Percentiles rank a stretch among this genome's conserved stretches.
Conservation (phyloP, 2,329 filamentous ascomycete genomes). For the Arthrobotrys pseudoclavata region DNA sequence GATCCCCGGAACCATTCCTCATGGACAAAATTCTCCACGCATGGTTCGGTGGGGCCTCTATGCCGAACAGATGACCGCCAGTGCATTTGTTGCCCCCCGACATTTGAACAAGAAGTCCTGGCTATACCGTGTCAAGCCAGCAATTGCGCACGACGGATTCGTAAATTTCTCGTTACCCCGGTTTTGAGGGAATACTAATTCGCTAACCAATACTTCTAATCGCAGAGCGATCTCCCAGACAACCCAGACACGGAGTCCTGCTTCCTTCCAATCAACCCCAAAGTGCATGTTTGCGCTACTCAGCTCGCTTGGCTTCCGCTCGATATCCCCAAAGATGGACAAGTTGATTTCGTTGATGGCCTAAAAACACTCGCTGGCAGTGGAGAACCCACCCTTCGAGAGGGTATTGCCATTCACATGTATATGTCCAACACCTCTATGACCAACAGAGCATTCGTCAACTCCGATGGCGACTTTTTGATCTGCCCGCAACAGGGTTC, state of each 20-base stretch:
- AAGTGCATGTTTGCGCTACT: constrained; percentile 69
- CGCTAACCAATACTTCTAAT: not conserved
- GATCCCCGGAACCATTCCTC: constrained; percentile 68
- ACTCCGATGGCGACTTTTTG: constrained; percentile 76
- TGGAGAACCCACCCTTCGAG: constrained; percentile 70
- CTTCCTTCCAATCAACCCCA: constrained; percentile 69
- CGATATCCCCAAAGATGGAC: constrained; percentile 63
- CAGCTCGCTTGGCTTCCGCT: constrained; percentile 70
- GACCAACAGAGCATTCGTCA: constrained; percentile 68
- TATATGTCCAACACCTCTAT: constrained; percentile 70
- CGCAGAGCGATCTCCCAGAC: constrained; percentile 62
- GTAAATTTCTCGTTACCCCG: constrained; percentile 57
- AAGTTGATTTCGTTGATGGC: constrained; percentile 69
- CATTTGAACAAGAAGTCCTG: constrained; percentile 67
- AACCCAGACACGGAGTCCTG: constrained; percentile 67
- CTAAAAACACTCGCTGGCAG: constrained; percentile 70
- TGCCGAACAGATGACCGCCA: constrained; percentile 68
- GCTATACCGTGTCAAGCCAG: constrained; percentile 68
- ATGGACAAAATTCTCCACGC: constrained; percentile 69
- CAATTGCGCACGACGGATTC: constrained; percentile 67
- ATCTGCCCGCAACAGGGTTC: constrained; percentile 76
- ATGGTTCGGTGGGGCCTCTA: constrained; percentile 68
- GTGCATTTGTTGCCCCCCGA: constrained; percentile 68
- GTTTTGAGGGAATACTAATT: constrained; percentile 37
- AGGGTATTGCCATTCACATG: constrained; percentile 70